phyloP scores from a whole-genome alignment of 2,329 filamentous ascomycete species.

The Fusarium liriodendri region DNA sequence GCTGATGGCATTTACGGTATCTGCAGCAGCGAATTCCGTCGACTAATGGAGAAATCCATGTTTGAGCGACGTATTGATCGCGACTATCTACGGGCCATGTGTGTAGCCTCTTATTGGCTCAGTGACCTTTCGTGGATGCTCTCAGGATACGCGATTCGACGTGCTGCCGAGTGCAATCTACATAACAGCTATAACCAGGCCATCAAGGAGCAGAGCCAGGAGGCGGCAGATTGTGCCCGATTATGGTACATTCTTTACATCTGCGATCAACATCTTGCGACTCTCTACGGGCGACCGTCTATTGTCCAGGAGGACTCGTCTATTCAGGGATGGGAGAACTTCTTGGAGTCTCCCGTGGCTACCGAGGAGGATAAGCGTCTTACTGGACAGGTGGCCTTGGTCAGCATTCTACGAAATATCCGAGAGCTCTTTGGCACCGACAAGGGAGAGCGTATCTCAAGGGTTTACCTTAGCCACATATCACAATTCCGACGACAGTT shows the following conservation, averaged over 20 bases:
- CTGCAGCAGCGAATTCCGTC: conserved; percentile 68
- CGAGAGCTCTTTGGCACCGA: conserved; percentile 68
- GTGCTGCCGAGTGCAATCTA: conserved; percentile 60
- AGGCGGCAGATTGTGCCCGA: conserved; percentile 64
- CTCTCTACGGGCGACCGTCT: conserved; percentile 68
- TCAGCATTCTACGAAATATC: conserved; percentile 68
- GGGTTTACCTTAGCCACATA: conserved; percentile 64
- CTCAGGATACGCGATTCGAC: conserved; percentile 63
- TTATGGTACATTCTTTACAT: conserved; percentile 72
- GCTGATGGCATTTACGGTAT: conserved; percentile 63
- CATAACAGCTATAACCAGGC: conserved; percentile 56
- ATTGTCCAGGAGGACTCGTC: conserved; percentile 68
- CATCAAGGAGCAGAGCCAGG: conserved; percentile 52
- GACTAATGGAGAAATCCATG: conserved; percentile 62
- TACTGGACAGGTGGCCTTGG: conserved; percentile 68
- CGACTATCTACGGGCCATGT: conserved; percentile 70
- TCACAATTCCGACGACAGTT: conserved; percentile 49
- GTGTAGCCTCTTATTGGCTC: conserved; percentile 72
- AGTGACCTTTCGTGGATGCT: conserved; percentile 72
- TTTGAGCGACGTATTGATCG: conserved; percentile 52
- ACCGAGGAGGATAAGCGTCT: conserved; percentile 67
- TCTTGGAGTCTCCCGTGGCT: conserved; percentile 62
- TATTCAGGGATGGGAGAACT: conserved; percentile 67
- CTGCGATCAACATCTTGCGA: conserved; percentile 71
- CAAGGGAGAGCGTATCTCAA: conserved; percentile 62